Percentiles rank a stretch among this genome's conserved stretches.
Conservation (phyloP, 352 stramenopile species). For the Pythium coloratum region DNA sequence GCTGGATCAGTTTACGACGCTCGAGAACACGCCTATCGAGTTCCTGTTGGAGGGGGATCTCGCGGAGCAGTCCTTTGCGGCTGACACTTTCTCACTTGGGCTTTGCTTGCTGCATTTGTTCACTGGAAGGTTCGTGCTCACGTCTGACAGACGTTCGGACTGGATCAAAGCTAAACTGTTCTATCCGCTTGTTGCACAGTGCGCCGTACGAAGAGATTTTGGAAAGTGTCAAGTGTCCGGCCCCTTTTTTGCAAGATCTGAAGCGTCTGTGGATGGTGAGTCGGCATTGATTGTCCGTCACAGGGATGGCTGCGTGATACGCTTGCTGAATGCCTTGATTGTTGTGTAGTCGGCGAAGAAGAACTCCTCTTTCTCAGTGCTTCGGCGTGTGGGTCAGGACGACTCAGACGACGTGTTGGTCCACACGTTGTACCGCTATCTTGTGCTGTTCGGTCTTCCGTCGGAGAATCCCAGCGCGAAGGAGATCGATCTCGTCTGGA, state of each 20-base stretch:
- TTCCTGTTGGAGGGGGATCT: conserved; percentile 93
- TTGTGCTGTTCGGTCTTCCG: conserved; percentile 96
- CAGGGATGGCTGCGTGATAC: not conserved
- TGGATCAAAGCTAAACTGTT: not conserved
- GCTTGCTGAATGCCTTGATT: not conserved
- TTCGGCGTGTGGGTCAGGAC: conserved; percentile 56
- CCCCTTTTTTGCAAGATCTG: conserved; percentile 77
- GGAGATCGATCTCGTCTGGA: conserved; percentile 54
- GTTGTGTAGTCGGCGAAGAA: conserved; percentile 41
- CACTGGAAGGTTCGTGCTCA: conserved; percentile 76
- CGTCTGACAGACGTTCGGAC: not conserved
- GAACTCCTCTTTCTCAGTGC: conserved; percentile 63
- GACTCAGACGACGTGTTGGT: conserved; percentile 88
- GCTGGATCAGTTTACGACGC: conserved; percentile 95
- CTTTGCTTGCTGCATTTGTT: conserved; percentile 97
- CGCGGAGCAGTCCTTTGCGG: conserved; percentile 88
- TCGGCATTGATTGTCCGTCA: not conserved
- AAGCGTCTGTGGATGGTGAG: conserved; percentile 88
- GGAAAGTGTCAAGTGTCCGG: conserved; percentile 90
- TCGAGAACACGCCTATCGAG: conserved; percentile 98
- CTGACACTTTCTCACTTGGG: conserved; percentile 96
- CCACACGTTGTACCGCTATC: conserved; percentile 95
- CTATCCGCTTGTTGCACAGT: conserved; percentile 30
- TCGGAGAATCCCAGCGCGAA: conserved; percentile 45
- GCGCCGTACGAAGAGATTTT: conserved; percentile 98